Conservation (phyloP, 2,329 filamentous ascomycete species). For the Cryphonectria carpinicola region DNA sequence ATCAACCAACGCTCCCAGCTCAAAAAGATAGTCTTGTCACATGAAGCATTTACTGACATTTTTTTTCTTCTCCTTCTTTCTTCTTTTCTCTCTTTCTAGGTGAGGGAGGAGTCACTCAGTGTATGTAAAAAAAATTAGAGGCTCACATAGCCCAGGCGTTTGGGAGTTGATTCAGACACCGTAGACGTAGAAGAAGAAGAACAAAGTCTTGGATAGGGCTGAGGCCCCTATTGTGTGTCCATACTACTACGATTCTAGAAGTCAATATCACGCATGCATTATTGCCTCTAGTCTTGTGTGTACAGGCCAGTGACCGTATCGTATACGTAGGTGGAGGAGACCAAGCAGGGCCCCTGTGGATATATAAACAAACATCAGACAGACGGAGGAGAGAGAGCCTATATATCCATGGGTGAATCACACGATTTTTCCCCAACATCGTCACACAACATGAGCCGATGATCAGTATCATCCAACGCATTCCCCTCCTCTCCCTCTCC, state of each 20-base stretch:
- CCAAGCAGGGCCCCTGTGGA: neutral
- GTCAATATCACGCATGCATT: neutral
- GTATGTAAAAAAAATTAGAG: constrained; percentile 29
- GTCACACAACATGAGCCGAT: constrained; percentile 19
- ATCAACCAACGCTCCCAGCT: neutral
- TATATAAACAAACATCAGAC: neutral
- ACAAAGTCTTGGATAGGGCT: neutral
- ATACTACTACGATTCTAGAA: neutral
- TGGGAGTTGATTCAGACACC: neutral
- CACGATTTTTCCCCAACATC: neutral
- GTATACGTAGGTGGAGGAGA: neutral
- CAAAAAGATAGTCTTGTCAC: neutral
- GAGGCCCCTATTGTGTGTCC: neutral
- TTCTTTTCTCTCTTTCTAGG: constrained; percentile 26
- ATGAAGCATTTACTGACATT: constrained; percentile 5
- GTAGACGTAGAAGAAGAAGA: constrained; percentile 11
- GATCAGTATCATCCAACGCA: neutral
- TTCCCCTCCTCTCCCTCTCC: neutral
- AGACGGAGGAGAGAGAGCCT: neutral
- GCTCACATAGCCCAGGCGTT: neutral
- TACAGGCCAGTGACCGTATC: neutral
- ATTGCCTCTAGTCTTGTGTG: neutral
- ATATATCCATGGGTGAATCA: neutral
- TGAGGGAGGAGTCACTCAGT: constrained; percentile 36
- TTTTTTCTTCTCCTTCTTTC: neutral